These are phyloP conservation scores for Microbotryum scabiosae DNA, from an alignment of 1,284 basidiomycete species.

Conservation along the genomic window DNA sequence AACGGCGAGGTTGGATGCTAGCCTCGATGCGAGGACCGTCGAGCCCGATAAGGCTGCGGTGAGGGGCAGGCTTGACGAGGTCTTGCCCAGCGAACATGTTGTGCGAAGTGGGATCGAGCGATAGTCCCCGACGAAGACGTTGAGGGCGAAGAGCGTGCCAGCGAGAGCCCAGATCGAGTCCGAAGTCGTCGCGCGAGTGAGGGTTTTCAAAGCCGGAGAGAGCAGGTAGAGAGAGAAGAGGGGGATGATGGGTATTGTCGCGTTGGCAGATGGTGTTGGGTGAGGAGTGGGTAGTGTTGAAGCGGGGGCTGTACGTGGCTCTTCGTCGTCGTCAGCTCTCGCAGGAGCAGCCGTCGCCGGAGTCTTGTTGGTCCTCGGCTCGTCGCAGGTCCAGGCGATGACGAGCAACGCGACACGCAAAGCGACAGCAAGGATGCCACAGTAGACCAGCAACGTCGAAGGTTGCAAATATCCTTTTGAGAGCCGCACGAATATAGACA, in stretches of 20 bases:
- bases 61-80: constrained; percentile 83
- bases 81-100: constrained; percentile 44
- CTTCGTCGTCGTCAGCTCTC: background rate
- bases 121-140: constrained; percentile 61
- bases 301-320: constrained; percentile 41
- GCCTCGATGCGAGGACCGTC: constrained; percentile 84
- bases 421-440: constrained; percentile 54
- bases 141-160: constrained; percentile 55
- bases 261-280: constrained; percentile 29
- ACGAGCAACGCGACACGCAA: constrained; percentile 52
- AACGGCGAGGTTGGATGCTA: constrained; percentile 72
- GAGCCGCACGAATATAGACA: constrained; percentile 67
- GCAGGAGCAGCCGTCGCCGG: background rate
- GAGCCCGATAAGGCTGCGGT: constrained; percentile 91
- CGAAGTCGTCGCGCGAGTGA: constrained; percentile 88
- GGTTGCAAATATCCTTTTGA: constrained; percentile 49
- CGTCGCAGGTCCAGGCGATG: constrained; percentile 22
- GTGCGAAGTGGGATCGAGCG: constrained; percentile 36
- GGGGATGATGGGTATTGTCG: constrained; percentile 56
- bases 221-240: constrained; percentile 80
- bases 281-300: constrained; percentile 50
- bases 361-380: background rate
- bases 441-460: constrained; percentile 12
- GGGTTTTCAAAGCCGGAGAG: constrained; percentile 79
- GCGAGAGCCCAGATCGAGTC: constrained; percentile 95